These are phyloP conservation scores for Cladosporium sp. DNA, from an alignment of 2,329 filamentous ascomycete species.

Conservation along the genomic window DNA sequence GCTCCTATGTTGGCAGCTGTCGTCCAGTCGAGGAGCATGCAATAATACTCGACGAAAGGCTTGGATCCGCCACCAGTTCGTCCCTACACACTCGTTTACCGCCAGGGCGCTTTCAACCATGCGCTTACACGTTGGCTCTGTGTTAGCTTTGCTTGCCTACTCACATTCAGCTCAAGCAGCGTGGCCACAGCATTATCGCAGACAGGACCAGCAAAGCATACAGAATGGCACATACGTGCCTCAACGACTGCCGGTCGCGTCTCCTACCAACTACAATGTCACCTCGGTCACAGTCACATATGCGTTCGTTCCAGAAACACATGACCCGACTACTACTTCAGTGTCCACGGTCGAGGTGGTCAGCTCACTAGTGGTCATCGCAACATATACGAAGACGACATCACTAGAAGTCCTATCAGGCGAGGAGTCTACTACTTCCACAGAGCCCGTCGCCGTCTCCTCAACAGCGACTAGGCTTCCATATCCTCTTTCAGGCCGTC, in stretches of 20 bases:
- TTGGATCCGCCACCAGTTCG: constrained; percentile 16
- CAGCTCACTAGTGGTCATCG: constrained; percentile 12
- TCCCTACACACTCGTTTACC: constrained; percentile 11
- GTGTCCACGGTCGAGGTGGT: constrained; percentile 7
- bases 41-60: constrained; percentile 15
- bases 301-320: constrained; percentile 9
- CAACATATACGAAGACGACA: constrained; percentile 5
- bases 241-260: background rate
- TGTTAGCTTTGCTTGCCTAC: constrained; percentile 16
- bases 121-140: constrained; percentile 13
- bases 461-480: constrained; percentile 8
- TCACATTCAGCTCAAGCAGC: constrained; percentile 12
- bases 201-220: background rate
- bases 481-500: constrained; percentile 10
- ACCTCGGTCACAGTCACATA: constrained; percentile 16
- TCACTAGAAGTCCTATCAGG: constrained; percentile 1
- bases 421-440: background rate
- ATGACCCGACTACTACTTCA: background rate
- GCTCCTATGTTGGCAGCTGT: constrained; percentile 15
- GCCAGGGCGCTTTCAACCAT: constrained; percentile 9
- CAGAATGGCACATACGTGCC: constrained; percentile 9
- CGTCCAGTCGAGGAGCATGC: constrained; percentile 10
- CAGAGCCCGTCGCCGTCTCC: background rate
- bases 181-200: constrained; percentile 12
- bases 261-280: constrained; percentile 2